phyloP scores from a whole-genome alignment of 2,329 filamentous ascomycete genomes.

The Aspergillus sp. region DNA sequence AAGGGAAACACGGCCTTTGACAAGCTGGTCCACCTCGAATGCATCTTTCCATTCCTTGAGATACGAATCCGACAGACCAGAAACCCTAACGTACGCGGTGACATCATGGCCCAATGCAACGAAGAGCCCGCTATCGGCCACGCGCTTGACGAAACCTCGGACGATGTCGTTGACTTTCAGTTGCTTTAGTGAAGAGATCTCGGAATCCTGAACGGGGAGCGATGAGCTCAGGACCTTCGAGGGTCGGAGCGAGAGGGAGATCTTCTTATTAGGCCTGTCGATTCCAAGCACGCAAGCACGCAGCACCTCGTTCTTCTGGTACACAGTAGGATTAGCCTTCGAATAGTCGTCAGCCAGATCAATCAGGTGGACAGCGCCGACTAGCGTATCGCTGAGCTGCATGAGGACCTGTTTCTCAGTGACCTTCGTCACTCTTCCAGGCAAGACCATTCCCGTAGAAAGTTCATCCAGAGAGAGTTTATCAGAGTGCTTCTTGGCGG shows the following conservation, averaged over 20 bases:
- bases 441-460: conserved; percentile 69
- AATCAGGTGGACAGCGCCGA: conserved; percentile 69
- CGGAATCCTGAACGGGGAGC: conserved; percentile 67
- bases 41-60: conserved; percentile 92
- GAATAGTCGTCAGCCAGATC: conserved; percentile 83
- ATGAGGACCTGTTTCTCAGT: conserved; percentile 76
- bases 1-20: conserved; percentile 72
- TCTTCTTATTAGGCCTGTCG: conserved; percentile 73
- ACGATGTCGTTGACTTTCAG: conserved; percentile 68
- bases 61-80: conserved; percentile 81
- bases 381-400: conserved; percentile 70
- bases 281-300: conserved; percentile 76
- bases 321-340: conserved; percentile 63
- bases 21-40: conserved; percentile 81
- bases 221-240: conserved; percentile 85
- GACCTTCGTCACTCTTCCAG: conserved; percentile 75
- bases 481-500: conserved; percentile 58
- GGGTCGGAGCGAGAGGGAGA: conserved; percentile 71
- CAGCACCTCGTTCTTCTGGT: conserved; percentile 76
- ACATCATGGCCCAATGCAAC: conserved; percentile 72
- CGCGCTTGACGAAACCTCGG: conserved; percentile 84
- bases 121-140: conserved; percentile 82
- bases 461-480: conserved; percentile 61
- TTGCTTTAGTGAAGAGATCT: conserved; percentile 62
- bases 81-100: conserved; percentile 72